A percentile compares a stretch with the other conserved stretches of the same genome.
phyloP scores from a whole-genome alignment of 116 monocot genomes.

The Phalaenopsis hybrid region DNA sequence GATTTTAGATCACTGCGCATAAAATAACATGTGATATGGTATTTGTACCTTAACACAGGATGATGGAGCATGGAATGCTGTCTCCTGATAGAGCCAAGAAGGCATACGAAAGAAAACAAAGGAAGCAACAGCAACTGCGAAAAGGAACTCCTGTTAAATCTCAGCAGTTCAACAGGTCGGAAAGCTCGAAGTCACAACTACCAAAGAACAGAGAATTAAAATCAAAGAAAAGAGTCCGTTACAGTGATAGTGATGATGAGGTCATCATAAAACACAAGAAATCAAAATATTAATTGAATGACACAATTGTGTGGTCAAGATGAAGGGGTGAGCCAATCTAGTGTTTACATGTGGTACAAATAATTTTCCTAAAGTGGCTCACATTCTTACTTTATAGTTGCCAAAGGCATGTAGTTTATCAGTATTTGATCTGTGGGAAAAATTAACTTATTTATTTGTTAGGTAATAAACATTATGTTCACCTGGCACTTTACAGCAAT shows the following conservation, averaged over 20 bases:
- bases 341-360: neutral
- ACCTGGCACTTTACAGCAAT: neutral
- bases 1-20: no score
- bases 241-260: slow-evolving; percentile 68
- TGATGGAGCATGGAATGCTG: slow-evolving; percentile 95
- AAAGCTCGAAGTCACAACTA: slow-evolving; percentile 41
- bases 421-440: neutral
- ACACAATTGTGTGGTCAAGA: neutral
- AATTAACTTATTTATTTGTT: slow-evolving; percentile 5
- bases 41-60: slow-evolving; percentile 26
- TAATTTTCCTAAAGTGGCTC: neutral
- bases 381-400: neutral
- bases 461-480: neutral
- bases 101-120: slow-evolving; percentile 89
- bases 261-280: slow-evolving; percentile 60
- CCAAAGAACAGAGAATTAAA: slow-evolving; percentile 45
- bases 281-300: slow-evolving; percentile 9
- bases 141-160: slow-evolving; percentile 68
- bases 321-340: neutral
- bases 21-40: no score
- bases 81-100: slow-evolving; percentile 79
- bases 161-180: slow-evolving; percentile 40
- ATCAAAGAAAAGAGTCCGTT: slow-evolving; percentile 61
- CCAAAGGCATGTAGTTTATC: slow-evolving; percentile 2
- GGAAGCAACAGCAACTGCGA: slow-evolving; percentile 57